Evolutionary conservation across 2,329 filamentous ascomycete species (phyloP), one percentile per base, ranked within the genome.

Genomic region (Fusarium sp.): DNA sequence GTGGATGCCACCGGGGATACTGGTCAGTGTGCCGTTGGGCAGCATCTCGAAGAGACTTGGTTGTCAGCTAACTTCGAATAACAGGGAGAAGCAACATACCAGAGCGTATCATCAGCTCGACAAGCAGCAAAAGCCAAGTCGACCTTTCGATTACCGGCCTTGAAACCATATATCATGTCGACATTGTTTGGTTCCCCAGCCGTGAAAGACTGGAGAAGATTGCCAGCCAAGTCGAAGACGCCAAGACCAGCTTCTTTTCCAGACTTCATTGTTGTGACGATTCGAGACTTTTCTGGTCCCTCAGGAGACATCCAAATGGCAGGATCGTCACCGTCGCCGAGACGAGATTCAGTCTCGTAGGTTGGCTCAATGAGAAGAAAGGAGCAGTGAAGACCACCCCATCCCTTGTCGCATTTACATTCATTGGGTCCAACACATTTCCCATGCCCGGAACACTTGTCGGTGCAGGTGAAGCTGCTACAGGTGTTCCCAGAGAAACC

Each of bases 191-290:
- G 87, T 61, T 89, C 81, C 3, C 81, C 82, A 1, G 86, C 86
- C 0, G 77, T 65, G 12, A 87, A 79, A 8, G 82, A 81, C 73
- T 88, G 86, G 1, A 88, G 65, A 6, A 85, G 78, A 32, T 85
- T 87, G 1, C 87, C 87, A 14, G 80, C 78, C 4, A 89, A 76
- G 61, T 88, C 84, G 39, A 87, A 89, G 0, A 88, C 85, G 0
- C 80, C 83, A 9, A 89, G 81, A 0, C 87, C 87, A 12, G 86
- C 83, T 2, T 86, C 86, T 4, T 81, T 75, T 10, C 84, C 82
- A 3, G 86, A 87, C 72, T 89, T 89, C 18, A 85, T 87, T 0
- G 87, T 89, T 0, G 86, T 88, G 36, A 89, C 84, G 39, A 89
- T 84, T 24, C 82, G 85, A 10, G 87, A 88, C 52, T 83, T 76